A percentile compares a stretch with the other conserved stretches of the same genome.
Conservation (phyloP, 2,329 filamentous ascomycete species). For the Pestalotiopsis sp. region DNA sequence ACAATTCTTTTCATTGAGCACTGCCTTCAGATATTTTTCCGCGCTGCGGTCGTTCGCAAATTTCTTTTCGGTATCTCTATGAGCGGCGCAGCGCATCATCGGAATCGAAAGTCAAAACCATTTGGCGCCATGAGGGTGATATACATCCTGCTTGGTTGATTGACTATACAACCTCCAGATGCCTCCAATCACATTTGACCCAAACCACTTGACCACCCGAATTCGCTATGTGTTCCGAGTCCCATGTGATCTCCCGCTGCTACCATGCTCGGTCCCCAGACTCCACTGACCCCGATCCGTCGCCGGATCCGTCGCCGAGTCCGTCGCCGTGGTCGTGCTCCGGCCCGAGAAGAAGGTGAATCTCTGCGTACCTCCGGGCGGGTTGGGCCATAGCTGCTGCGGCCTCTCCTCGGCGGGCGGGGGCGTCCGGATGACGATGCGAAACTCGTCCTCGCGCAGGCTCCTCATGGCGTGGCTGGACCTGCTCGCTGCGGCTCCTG, state of each 20-base stretch:
- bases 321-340: slow-evolving; percentile 3
- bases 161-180: too few relatives aligned
- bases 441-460: neutral
- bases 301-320: neutral
- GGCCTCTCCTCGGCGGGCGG: neutral
- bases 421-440: slow-evolving; percentile 9
- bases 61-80: too few relatives aligned
- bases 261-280: slow-evolving; percentile 2
- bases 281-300: slow-evolving; percentile 9
- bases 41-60: too few relatives aligned
- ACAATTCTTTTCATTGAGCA: neutral
- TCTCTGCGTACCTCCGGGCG: slow-evolving; percentile 8
- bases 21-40: neutral
- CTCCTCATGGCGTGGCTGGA: neutral
- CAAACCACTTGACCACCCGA: too few relatives aligned
- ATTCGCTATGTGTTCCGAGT: neutral
- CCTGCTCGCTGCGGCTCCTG: neutral
- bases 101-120: too few relatives aligned
- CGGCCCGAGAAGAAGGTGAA: slow-evolving; percentile 10
- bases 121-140: too few relatives aligned
- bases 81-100: too few relatives aligned
- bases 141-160: too few relatives aligned
- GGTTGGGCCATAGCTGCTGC: neutral
- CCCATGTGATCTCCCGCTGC: neutral
- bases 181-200: too few relatives aligned